These are phyloP conservation scores for Prunus yedoensis DNA, from an alignment of 331 rosid species.

Conservation along the genomic window DNA sequence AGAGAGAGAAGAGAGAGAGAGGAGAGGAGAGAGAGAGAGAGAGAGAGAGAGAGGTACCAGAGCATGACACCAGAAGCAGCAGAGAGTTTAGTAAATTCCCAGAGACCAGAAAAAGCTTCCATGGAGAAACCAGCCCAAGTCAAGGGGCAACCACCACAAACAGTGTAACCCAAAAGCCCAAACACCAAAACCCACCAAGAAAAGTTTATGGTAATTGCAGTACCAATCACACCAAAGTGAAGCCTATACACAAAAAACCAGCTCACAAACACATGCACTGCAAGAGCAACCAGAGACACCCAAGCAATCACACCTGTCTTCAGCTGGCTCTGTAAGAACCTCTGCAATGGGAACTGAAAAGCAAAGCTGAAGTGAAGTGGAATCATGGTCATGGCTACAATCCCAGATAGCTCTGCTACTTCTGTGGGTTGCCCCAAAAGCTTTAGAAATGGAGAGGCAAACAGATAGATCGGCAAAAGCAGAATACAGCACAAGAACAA, in stretches of 20 bases:
- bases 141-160: slow-evolving; percentile 59
- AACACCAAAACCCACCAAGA: slow-evolving; percentile 60
- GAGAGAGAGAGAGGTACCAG: slow-evolving; percentile 35
- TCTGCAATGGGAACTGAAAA: slow-evolving; percentile 54
- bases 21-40: no score
- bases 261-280: slow-evolving; percentile 30
- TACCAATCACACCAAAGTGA: slow-evolving; percentile 50
- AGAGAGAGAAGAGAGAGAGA: no score
- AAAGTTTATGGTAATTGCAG: slow-evolving; percentile 42
- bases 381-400: slow-evolving; percentile 40
- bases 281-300: slow-evolving; percentile 32
- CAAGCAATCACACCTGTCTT: slow-evolving; percentile 39
- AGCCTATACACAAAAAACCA: slow-evolving; percentile 55
- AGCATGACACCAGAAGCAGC: slow-evolving; percentile 74
- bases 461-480: slow-evolving; percentile 39
- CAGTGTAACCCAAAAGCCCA: slow-evolving; percentile 40
- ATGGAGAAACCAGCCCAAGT: slow-evolving; percentile 72
- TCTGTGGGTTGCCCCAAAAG: slow-evolving; percentile 51
- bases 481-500: slow-evolving; percentile 38
- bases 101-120: slow-evolving; percentile 66
- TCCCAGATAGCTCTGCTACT: slow-evolving; percentile 50
- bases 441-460: slow-evolving; percentile 45
- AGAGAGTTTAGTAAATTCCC: slow-evolving; percentile 68
- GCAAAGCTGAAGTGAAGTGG: slow-evolving; percentile 55
- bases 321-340: slow-evolving; percentile 58